Evolutionary conservation across 768 basidiomycete genomes (phyloP), one percentile per base, ranked within the genome.

Genomic region (Tulasnella sp.): DNA sequence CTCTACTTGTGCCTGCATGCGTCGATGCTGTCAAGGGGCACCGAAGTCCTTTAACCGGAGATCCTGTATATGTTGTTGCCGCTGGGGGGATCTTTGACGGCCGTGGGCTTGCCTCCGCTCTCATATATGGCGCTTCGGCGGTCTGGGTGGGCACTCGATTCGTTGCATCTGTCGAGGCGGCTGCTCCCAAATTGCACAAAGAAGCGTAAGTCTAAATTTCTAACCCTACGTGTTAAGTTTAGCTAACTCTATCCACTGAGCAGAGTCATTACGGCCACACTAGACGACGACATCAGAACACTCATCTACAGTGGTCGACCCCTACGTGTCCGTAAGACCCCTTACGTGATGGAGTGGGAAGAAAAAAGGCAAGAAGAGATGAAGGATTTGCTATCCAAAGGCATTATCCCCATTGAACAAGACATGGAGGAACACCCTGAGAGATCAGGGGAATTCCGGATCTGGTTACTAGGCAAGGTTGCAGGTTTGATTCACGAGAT

Each of bases 61-160:
- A 91, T 78, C 89, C 91, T 36, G 83, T 96, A 73, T 79, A 91
- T 29, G 92, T 95, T 40, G 89, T 96, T 19, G 94, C 92, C 1
- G 93, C 93, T 2, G 94, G 94, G 39, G 94, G 91, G 67, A 90
- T 95, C 77, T 89, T 91, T 29, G 92, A 94, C 79, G 93, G 93
- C 15, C 88, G 93, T 40, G 91, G 92, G 40, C 86, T 94, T 19
- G 92, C 93, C 17, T 91, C 89, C 22, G 84, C 91, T 37, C 87
- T 93, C 78, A 91, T 91, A 72, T 93, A 91, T 78, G 94, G 94
- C 68, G 94, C 93, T 5, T 86, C 90, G 2, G 94, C 91, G 64
- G 91, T 95, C 3, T 96, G 94, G 94, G 92, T 93, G 45, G 92
- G 92, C 52, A 95, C 93, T 5, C 89, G 93, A 49, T 95, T 95